Base-by-base conservation (phyloP, 108 stramenopile genomes). In the Nitzschia sp. region DNA sequence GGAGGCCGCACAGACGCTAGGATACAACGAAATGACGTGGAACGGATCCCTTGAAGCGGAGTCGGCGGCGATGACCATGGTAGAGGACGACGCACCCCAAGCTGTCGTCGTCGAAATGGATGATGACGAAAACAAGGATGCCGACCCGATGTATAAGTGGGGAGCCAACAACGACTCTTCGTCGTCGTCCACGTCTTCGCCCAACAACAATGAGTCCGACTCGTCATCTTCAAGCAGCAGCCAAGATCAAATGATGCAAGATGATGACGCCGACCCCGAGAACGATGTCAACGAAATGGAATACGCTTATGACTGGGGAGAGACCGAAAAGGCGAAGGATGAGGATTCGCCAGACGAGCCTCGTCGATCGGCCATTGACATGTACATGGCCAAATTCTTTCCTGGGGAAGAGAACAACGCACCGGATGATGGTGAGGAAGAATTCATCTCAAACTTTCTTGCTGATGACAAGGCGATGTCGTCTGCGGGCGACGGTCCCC, bases 11-110 rank as follows among this genome's bases (percentile, higher is more conserved):
- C 17, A 54, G 24, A 56, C 18, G 8, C 23, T 67, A 1, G 66
- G 66, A 36, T 67, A 67, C 54, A 67, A 54, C 17, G 66, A 67
- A 27, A 30, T 51, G 24, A 67, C 48, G 1, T 67, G 66, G 66
- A 55, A 67, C 25, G 38, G 35, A 19, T 42, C 61, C 2, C 26
- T 62, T 6, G 61, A 62, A 21, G 36, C 24, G 26, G 42, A 25
- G 1, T 36, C 19, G n/a, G 42, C 17, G n/a, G 36, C 13, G 18
- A 59, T n/a, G 25, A 19, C 61, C 8, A 34, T 62, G 42, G 26
- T 45, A 1, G 28, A 45, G 27, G 61, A 62, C 36, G 61, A 62
- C 8, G 24, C 17, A 45, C 3, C 29, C 8, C n/a, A 2, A 1
- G 1, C 42, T 23, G 61, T 11, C 6, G 42, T 42, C 1, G 42